These are phyloP conservation scores for Hypoxylon trugodes DNA, from an alignment of 495 filamentous ascomycete species.

Conservation along the genomic window DNA sequence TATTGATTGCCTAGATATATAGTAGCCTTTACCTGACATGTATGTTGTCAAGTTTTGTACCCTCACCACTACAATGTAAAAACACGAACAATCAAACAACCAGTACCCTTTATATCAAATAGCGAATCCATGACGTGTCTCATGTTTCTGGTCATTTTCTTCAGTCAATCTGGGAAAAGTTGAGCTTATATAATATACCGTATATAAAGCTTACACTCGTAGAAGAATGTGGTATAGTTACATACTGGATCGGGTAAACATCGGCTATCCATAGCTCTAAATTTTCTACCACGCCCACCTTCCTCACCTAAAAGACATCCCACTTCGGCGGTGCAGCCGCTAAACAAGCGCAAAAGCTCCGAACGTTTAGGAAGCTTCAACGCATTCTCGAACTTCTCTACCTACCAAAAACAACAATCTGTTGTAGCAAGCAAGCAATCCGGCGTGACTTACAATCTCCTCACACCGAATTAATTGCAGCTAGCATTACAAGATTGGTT, in stretches of 20 bases:
- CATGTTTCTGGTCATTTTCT: not conserved
- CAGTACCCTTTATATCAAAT: constrained; percentile 2
- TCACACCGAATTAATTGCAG: not conserved
- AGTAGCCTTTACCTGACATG: not conserved
- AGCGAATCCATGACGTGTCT: not conserved
- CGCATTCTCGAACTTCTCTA: not conserved
- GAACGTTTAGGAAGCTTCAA: too few species aligned
- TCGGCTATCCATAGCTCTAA: constrained; percentile 21
- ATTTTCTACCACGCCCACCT: not conserved
- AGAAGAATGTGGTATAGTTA: not conserved
- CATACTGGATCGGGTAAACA: constrained; percentile 8
- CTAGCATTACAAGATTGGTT: not conserved
- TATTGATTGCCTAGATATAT: not conserved
- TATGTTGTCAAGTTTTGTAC: not conserved
- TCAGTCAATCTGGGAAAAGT: not conserved
- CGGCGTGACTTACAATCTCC: not conserved
- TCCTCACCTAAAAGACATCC: constrained; percentile 17
- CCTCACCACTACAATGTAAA: constrained; percentile 18
- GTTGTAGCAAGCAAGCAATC: too few species aligned
- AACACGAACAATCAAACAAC: too few species aligned
- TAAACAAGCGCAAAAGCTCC: constrained; percentile 24
- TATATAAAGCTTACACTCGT: not conserved
- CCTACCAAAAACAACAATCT: too few species aligned
- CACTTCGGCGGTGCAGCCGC: not conserved
- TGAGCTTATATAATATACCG: not conserved